Percentiles rank a stretch among this genome's conserved stretches.
These are phyloP conservation scores for Sporothrix euskadiensis DNA, from an alignment of 2,329 filamentous ascomycete species.

Conservation along the genomic window DNA sequence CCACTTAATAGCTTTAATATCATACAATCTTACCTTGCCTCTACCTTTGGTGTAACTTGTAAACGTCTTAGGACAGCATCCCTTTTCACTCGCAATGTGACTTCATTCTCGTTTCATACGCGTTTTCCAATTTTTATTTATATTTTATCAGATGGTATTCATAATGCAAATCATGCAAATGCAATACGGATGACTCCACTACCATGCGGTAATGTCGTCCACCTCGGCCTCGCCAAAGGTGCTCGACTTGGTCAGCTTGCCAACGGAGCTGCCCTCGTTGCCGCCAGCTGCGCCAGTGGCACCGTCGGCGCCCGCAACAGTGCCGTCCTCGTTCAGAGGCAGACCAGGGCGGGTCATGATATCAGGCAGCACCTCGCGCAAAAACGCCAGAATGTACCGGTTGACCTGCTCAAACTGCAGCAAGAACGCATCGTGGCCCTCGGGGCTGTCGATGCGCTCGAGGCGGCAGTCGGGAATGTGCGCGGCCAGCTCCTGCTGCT, in stretches of 20 bases:
- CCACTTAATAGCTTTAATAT: not conserved
- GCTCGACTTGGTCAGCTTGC: slow-evolving; percentile 76
- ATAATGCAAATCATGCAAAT: not conserved
- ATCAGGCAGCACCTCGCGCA: slow-evolving; percentile 79
- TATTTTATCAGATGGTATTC: slow-evolving; percentile 6
- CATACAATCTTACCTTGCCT: not conserved
- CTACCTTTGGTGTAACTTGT: not conserved
- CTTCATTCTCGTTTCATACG: not conserved
- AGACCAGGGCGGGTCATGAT: slow-evolving; percentile 67
- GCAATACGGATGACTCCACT: not conserved
- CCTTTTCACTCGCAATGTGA: not conserved
- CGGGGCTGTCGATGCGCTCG: slow-evolving; percentile 86
- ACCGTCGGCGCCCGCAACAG: not conserved
- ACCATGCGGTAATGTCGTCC: slow-evolving; percentile 95
- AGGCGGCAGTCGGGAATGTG: slow-evolving; percentile 76
- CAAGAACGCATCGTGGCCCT: slow-evolving; percentile 95
- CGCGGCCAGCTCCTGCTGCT: slow-evolving; percentile 87
- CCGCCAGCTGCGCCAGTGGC: slow-evolving; percentile 46
- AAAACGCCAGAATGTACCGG: slow-evolving; percentile 76
- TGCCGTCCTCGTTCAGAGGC: not conserved
- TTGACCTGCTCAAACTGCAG: slow-evolving; percentile 98
- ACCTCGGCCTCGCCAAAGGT: slow-evolving; percentile 96
- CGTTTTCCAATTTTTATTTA: slow-evolving; percentile 15
- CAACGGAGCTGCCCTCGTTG: slow-evolving; percentile 52
- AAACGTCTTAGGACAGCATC: not conserved